Percentiles rank a stretch among this genome's conserved stretches.
phyloP scores from a whole-genome alignment of 2,329 filamentous ascomycete genomes.

The Diplodia mutila region DNA sequence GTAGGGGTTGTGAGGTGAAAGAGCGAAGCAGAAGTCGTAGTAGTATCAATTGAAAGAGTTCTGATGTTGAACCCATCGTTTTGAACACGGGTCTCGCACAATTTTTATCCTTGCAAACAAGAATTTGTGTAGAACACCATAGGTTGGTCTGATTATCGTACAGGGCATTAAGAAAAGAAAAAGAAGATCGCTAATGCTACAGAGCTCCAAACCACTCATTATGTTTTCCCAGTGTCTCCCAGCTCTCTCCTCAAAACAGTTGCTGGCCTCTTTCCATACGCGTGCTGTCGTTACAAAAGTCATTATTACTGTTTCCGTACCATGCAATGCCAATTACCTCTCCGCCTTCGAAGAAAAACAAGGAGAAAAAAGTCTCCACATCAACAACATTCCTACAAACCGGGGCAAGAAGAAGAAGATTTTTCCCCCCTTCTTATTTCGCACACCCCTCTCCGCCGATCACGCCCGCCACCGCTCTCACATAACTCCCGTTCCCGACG shows the following conservation, averaged over 20 bases:
- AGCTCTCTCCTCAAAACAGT: not conserved
- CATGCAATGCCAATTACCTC: not conserved
- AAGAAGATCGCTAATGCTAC: not conserved
- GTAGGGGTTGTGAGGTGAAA: not conserved
- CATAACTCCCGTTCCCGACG: constrained; percentile 1
- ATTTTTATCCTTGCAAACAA: not conserved
- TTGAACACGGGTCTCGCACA: too few relatives aligned
- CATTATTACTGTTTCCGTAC: not conserved
- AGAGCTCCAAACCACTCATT: not conserved
- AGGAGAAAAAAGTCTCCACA: too few relatives aligned
- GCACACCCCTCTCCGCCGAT: constrained; percentile 5
- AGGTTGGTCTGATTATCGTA: not conserved
- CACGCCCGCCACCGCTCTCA: constrained; percentile 8
- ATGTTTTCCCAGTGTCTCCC: not conserved
- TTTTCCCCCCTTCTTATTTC: not conserved
- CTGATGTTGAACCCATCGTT: not conserved
- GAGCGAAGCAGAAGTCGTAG: not conserved
- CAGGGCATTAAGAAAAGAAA: not conserved
- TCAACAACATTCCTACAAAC: too few relatives aligned
- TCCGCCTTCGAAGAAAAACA: too few relatives aligned
- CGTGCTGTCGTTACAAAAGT: not conserved
- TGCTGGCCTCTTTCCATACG: not conserved
- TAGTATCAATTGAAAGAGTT: not conserved
- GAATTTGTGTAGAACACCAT: not conserved
- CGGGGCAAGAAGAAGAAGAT: not conserved